These are phyloP conservation scores for Amanita pseudoporphyria DNA, from an alignment of 768 basidiomycete genomes.

Conservation along the genomic window DNA sequence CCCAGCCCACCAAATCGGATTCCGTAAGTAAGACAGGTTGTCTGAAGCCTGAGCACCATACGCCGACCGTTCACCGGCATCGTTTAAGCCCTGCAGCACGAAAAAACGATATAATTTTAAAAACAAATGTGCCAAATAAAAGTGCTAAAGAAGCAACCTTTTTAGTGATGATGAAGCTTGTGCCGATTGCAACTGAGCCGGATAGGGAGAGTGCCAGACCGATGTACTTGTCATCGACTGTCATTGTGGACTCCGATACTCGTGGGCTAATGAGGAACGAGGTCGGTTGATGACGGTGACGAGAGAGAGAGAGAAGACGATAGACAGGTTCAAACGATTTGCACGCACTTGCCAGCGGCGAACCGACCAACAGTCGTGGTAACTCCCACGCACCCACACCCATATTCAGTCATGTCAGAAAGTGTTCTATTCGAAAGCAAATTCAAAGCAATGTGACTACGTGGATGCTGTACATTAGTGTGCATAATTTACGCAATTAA, in stretches of 20 bases:
- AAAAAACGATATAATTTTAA: constrained; percentile 6
- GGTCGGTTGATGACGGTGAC: not conserved
- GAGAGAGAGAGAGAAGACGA: not conserved
- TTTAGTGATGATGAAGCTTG: constrained; percentile 98
- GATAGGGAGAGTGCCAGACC: constrained; percentile 84
- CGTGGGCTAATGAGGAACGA: not conserved
- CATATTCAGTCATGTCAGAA: too few relatives aligned
- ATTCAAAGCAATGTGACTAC: not conserved
- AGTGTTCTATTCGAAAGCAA: not conserved
- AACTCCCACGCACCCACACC: too few relatives aligned
- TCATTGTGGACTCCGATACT: constrained; percentile 15
- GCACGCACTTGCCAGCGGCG: too few relatives aligned
- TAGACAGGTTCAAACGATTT: too few relatives aligned
- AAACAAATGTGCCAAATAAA: not conserved
- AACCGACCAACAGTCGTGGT: not conserved
- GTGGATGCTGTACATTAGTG: not conserved
- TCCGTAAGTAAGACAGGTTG: constrained; percentile 76
- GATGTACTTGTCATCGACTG: constrained; percentile 94
- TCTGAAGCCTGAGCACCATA: constrained; percentile 62
- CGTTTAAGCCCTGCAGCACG: constrained; percentile 95
- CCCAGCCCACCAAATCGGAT: constrained; percentile 97
- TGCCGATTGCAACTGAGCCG: constrained; percentile 82
- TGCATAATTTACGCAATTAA: not conserved
- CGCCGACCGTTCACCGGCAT: constrained; percentile 50
- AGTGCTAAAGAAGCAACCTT: constrained; percentile 45